phyloP scores from a whole-genome alignment of 768 basidiomycete genomes.

The Phaeotremella skinneri region DNA sequence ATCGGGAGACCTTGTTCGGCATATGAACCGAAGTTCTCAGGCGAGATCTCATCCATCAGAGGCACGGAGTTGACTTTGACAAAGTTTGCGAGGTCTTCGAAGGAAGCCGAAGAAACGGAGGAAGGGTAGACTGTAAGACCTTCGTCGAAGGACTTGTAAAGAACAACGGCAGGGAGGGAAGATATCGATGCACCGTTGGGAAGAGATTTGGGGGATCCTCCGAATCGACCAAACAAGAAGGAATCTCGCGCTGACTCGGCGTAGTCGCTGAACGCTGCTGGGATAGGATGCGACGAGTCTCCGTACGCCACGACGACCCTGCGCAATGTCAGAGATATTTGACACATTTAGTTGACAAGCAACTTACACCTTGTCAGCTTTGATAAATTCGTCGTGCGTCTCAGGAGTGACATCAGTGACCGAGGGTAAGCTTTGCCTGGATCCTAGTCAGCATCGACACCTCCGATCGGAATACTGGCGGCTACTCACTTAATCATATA shows the following conservation, averaged over 20 bases:
- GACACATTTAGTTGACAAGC: neutral
- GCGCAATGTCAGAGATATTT: slow-evolving; percentile 4
- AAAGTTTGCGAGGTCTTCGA: slow-evolving; percentile 70
- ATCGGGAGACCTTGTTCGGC: slow-evolving; percentile 78
- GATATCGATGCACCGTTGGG: slow-evolving; percentile 63
- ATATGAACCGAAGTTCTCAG: slow-evolving; percentile 88
- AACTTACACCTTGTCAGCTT: slow-evolving; percentile 71
- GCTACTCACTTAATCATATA: slow-evolving; percentile 70
- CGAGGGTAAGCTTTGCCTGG: slow-evolving; percentile 87
- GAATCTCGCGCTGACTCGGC: slow-evolving; percentile 88
- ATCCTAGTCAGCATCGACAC: slow-evolving; percentile 21
- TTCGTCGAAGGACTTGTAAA: slow-evolving; percentile 91
- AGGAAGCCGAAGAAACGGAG: slow-evolving; percentile 30
- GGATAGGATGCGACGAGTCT: slow-evolving; percentile 66
- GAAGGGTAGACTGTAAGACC: slow-evolving; percentile 56
- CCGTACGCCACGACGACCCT: slow-evolving; percentile 80
- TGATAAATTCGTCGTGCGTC: slow-evolving; percentile 80
- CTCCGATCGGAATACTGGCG: neutral
- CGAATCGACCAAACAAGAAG: slow-evolving; percentile 84
- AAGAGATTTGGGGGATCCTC: slow-evolving; percentile 60
- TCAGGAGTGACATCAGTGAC: slow-evolving; percentile 74
- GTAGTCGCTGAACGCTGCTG: slow-evolving; percentile 71
- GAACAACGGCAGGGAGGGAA: slow-evolving; percentile 76
- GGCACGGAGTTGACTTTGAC: slow-evolving; percentile 80
- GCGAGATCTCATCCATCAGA: slow-evolving; percentile 83